A percentile compares a stretch with the other conserved stretches of the same genome.
phyloP scores from a whole-genome alignment of 2,329 filamentous ascomycete genomes.

The Penicillium sp. region DNA sequence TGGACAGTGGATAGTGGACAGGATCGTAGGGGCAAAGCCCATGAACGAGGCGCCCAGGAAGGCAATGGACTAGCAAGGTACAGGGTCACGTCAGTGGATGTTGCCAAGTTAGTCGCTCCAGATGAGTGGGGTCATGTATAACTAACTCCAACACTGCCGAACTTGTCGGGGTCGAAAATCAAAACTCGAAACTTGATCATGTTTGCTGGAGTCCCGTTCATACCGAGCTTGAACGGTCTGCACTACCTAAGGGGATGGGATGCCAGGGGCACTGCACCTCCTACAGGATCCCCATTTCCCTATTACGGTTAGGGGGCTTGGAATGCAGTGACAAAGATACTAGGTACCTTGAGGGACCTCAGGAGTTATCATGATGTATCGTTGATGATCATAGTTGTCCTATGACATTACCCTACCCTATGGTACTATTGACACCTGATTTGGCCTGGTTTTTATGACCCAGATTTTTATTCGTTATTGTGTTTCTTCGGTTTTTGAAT shows the following conservation, averaged over 20 bases:
- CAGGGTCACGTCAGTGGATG: neutral
- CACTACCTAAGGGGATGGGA: neutral
- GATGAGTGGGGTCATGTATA: slow-evolving; percentile 26
- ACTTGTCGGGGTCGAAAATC: slow-evolving; percentile 10
- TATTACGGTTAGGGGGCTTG: neutral
- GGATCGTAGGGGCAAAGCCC: slow-evolving; percentile 6
- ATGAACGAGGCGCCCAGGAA: neutral
- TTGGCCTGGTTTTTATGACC: too few relatives aligned
- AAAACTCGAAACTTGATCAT: slow-evolving; percentile 5
- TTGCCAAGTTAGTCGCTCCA: slow-evolving; percentile 26
- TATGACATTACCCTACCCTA: too few relatives aligned
- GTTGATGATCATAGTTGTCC: too few relatives aligned
- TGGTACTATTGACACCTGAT: too few relatives aligned
- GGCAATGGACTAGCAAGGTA: neutral
- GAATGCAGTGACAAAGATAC: neutral
- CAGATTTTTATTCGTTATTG: too few relatives aligned
- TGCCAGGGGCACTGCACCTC: neutral
- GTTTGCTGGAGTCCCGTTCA: neutral
- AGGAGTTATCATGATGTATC: neutral
- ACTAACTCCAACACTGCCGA: slow-evolving; percentile 34
- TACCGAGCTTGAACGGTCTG: neutral
- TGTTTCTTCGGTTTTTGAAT: too few relatives aligned
- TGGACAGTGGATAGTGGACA: too few relatives aligned
- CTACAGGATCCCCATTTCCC: neutral
- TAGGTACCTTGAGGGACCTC: neutral